Base-by-base conservation (phyloP, 345 rosid species). In the Carallia brachiata region DNA sequence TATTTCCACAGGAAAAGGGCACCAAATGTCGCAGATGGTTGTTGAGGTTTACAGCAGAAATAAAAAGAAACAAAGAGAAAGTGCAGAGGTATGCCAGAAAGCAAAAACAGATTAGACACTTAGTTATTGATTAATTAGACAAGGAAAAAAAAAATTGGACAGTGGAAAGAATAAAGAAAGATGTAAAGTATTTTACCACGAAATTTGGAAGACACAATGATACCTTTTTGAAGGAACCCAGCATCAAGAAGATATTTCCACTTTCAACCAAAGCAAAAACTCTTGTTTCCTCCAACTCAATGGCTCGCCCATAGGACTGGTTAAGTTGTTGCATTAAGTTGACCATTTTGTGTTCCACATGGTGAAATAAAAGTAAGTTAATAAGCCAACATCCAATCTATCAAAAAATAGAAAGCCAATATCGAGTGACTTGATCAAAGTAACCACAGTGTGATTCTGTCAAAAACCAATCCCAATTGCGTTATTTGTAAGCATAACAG, bases 151-250 rank as follows among this genome's bases (percentile, higher is more conserved):
- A 7, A 56, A 19, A 27, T 6, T 9, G 32, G 12, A 56, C 23
- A 44, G 50, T 27, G n/a, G 12, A 27, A 27, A 1, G 31, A 56
- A 27, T 10, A 30, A 56, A 56, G 6, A 28, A 63, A 15, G 8
- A 69, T 34, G 6, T 36, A 16, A 66, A 68, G 66, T 53, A 57
- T 39, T 47, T 16, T 40, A 16, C 13, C 13, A 74, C 36, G 23
- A 15, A 60, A 27, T 72, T 58, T 28, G 40, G 40, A 28, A 23
- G 47, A 32, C 15, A 39, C 2, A 54, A 28, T 6, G 37, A 56
- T 84, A 95, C 97, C 97, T 92, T 89, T 84, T 86, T 84, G 77
- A 85, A 92, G 73, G 93, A 89, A 70, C 97, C 93, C 70, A 92
- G 93, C 90, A 86, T 85, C 88, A 89, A 74, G 83, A 83, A 89